Evolutionary conservation across 2,329 filamentous ascomycete genomes (phyloP).

Genomic region (Plenodomus tracheiphilus): DNA sequence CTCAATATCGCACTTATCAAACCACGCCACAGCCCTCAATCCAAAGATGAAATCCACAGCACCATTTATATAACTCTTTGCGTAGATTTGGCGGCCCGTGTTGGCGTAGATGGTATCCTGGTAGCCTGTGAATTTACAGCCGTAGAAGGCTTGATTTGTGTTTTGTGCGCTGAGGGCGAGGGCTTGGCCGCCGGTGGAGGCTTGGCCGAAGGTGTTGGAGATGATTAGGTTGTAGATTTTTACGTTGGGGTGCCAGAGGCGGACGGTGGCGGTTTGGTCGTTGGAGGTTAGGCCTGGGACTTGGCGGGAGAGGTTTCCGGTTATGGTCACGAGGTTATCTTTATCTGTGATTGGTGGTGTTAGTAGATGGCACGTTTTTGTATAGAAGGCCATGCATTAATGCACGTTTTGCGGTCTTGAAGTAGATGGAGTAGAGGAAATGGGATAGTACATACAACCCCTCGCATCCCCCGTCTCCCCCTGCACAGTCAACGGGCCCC

Average conservation of each 20-base stretch:
- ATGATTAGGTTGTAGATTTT: conserved; percentile 64
- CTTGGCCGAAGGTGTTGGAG: conserved; percentile 46
- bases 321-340: conserved; percentile 60
- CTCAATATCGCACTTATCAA: conserved; percentile 40
- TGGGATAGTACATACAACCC: conserved; percentile 57
- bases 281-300: conserved; percentile 42
- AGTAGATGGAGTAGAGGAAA: conserved; percentile 45
- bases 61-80: conserved; percentile 59
- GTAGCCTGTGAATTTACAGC: conserved; percentile 55
- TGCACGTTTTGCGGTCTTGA: no score
- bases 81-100: conserved; percentile 58
- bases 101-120: conserved; percentile 54
- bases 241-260: conserved; percentile 52
- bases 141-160: conserved; percentile 58
- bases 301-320: conserved; percentile 45
- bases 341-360: conserved; percentile 43
- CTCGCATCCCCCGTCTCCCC: conserved; percentile 59
- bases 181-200: conserved; percentile 39
- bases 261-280: conserved; percentile 55
- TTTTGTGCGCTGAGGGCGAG: conserved; percentile 56
- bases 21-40: conserved; percentile 51
- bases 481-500: conserved; percentile 56
- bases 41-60: conserved; percentile 63
- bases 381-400: no score
- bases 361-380: conserved; percentile 57